Evolutionary conservation across 2,329 filamentous ascomycete genomes (phyloP), one percentile per base, ranked within the genome.

Genomic region (Raffaelea albimanens): DNA sequence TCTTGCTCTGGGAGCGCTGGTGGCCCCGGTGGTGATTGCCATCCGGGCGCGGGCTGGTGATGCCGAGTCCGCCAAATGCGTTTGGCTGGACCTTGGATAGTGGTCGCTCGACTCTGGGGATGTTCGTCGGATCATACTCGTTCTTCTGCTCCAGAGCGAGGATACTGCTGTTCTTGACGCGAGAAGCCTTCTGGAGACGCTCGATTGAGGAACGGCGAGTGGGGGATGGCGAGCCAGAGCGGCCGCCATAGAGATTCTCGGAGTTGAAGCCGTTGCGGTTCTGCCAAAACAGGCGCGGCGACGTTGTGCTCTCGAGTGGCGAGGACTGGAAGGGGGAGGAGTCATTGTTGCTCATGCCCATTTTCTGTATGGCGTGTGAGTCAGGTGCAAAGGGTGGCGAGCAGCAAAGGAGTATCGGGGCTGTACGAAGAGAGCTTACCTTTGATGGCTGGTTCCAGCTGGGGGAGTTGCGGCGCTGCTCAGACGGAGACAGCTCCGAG

Each of bases 91-190:
- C 71, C 62, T 82, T 83, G 60, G 86, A 80, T 55, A 94, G 73
- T 34, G 90, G 88, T 53, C 89, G 80, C 67, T 97, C 87, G 52
- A 95, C 77, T 50, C 86, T 74, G 41, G 85, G 84, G 47, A 89
- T 68, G 55, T 80, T 79, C 48, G 83, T 77, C 23, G 90, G 88
- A 64, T 96, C 88, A 71, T 96, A 96, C 70, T 94, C 86, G 63
- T 89, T 81, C 68, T 90, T 90, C 61, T 89, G 85, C 67, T 96
- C 90, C 47, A 90, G 84, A 39, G 88, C 89, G 63, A 95, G 87
- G 75, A 97, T 96, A 69, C 84, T 95, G 76, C 91, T 96, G 71
- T 95, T 97, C 75, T 91, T 95, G 59, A 98, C 93, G 51, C 93
- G 85, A 47, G 91, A 95, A 29, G 89, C 90, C 63, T 84, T 87